These are phyloP conservation scores for Moniliella sp. DNA, from an alignment of 1,284 basidiomycete species.

Conservation along the genomic window DNA sequence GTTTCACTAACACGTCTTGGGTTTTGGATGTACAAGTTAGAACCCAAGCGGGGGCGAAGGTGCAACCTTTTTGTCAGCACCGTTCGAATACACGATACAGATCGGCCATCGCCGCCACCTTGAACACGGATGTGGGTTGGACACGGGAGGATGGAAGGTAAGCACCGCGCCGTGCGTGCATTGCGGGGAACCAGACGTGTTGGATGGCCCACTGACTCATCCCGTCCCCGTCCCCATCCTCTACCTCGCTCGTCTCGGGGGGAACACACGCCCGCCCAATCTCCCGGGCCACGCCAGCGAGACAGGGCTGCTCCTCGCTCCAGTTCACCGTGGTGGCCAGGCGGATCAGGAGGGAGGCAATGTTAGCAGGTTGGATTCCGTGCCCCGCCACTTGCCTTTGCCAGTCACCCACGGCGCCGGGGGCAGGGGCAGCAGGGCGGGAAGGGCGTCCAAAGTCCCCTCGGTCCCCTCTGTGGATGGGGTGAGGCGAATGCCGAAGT, in stretches of 20 bases:
- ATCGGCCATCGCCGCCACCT: conserved; percentile 24
- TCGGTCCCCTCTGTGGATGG: not conserved
- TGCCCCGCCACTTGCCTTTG: conserved; percentile 70
- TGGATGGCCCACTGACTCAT: conserved; percentile 7
- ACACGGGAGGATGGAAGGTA: conserved; percentile 3
- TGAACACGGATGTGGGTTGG: conserved; percentile 5
- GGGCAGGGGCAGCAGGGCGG: conserved; percentile 6
- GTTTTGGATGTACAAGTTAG: too few species aligned
- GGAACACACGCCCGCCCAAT: conserved; percentile 38
- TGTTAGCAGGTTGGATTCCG: conserved; percentile 39
- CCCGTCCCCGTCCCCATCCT: not conserved
- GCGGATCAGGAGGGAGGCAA: conserved; percentile 19
- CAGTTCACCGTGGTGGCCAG: conserved; percentile 52
- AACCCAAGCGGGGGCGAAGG: too few species aligned
- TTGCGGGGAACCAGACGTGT: conserved; percentile 20
- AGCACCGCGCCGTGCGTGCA: conserved; percentile 5
- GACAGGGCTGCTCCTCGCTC: conserved; percentile 63
- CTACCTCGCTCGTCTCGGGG: not conserved
- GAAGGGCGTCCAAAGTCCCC: not conserved
- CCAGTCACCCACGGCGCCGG: conserved; percentile 31
- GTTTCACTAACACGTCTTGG: too few species aligned
- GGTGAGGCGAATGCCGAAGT: conserved; percentile 38
- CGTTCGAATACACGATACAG: conserved; percentile 32
- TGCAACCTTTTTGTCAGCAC: too few species aligned
- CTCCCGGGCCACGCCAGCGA: conserved; percentile 62